phyloP scores from a whole-genome alignment of 2,329 filamentous ascomycete genomes.

The Cordyceps cateniannulata region DNA sequence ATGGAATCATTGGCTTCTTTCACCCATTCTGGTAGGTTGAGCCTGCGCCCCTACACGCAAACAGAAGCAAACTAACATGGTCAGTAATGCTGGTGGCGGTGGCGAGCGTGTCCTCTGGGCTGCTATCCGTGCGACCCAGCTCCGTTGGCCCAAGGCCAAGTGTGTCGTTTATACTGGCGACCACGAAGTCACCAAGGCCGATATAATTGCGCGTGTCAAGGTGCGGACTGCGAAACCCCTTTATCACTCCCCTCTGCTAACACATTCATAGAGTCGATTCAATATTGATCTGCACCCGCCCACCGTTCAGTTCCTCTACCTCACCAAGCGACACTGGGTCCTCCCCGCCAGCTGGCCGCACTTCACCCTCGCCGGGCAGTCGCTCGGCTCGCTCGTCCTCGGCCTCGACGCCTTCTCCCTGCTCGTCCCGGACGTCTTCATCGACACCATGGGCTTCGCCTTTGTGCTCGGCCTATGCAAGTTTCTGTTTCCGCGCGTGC shows the following conservation, averaged over 20 bases:
- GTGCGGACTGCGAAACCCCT: constrained; percentile 32
- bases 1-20: constrained; percentile 89
- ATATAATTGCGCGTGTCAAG: constrained; percentile 72
- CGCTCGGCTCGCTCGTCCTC: constrained; percentile 77
- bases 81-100: constrained; percentile 90
- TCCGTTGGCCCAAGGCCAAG: constrained; percentile 79
- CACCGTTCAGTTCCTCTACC: constrained; percentile 81
- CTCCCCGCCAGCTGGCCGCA: constrained; percentile 81
- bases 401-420: constrained; percentile 92
- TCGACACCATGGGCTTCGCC: constrained; percentile 98
- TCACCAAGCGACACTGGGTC: constrained; percentile 81
- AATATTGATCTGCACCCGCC: constrained; percentile 84
- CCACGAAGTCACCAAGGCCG: constrained; percentile 74
- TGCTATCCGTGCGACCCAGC: constrained; percentile 84
- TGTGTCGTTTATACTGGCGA: constrained; percentile 95
- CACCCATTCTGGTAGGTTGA: constrained; percentile 82
- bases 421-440: constrained; percentile 84
- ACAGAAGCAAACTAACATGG: neutral
- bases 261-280: constrained; percentile 61
- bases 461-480: constrained; percentile 81
- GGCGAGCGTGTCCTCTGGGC: constrained; percentile 96
- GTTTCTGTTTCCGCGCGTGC: constrained; percentile 70
- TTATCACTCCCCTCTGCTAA: constrained; percentile 12
- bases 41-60: neutral
- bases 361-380: constrained; percentile 93